phyloP scores from a whole-genome alignment of 2,329 filamentous ascomycete genomes.

The Sarocladium kiliense region DNA sequence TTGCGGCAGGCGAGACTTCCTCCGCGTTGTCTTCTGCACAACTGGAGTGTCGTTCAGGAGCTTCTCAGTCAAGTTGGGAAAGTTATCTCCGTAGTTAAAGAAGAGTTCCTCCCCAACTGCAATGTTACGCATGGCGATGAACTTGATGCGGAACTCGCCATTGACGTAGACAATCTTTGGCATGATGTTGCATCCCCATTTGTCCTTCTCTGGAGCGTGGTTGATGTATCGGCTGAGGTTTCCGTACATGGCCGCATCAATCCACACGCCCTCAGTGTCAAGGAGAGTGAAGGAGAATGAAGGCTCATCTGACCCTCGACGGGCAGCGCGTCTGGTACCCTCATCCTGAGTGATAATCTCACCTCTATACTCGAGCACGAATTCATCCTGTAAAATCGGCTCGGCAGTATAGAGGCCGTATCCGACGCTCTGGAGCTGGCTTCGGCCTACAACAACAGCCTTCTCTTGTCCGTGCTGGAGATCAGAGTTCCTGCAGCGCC shows the following conservation, averaged over 20 bases:
- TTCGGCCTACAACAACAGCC: constrained; percentile 63
- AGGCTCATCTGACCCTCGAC: constrained; percentile 45
- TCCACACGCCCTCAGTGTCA: constrained; percentile 57
- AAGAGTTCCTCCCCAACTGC: constrained; percentile 70
- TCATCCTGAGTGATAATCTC: constrained; percentile 70
- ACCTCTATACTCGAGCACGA: constrained; percentile 75
- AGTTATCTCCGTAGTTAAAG: constrained; percentile 73
- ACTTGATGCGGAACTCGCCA: constrained; percentile 70
- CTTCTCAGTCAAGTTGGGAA: constrained; percentile 52
- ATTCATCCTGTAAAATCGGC: constrained; percentile 62
- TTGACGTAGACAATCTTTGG: constrained; percentile 68
- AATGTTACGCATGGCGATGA: constrained; percentile 64
- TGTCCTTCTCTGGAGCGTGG: constrained; percentile 54
- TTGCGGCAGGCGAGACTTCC: not conserved
- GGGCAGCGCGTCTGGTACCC: constrained; percentile 59
- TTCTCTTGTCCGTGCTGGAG: constrained; percentile 65
- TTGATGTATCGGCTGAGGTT: constrained; percentile 84
- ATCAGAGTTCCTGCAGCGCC: constrained; percentile 65
- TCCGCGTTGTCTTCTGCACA: not conserved
- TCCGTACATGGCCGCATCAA: constrained; percentile 72
- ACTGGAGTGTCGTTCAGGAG: constrained; percentile 2
- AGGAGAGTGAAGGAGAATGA: constrained; percentile 61
- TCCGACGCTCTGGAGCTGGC: constrained; percentile 61
- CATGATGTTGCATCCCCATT: constrained; percentile 53
- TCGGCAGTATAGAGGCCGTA: constrained; percentile 73